These are phyloP conservation scores for Centrapalus pauciflorus DNA, from an alignment of 129 eudicot genomes.

Conservation along the genomic window DNA sequence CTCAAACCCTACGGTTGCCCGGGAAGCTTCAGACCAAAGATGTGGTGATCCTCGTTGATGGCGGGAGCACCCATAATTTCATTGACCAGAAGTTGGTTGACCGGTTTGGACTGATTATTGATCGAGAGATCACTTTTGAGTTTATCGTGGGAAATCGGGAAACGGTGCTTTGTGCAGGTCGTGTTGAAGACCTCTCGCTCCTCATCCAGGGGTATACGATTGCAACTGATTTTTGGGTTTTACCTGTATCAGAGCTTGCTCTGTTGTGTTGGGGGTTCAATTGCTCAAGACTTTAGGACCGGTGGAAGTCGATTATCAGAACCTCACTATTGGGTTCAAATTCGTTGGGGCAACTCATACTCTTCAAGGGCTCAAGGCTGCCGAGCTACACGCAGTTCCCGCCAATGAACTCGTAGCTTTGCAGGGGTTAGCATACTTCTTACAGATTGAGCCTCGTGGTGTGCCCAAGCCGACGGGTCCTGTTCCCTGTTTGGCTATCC, in stretches of 20 bases:
- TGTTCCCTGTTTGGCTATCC: not conserved
- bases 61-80: not conserved
- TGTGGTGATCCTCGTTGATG: not conserved
- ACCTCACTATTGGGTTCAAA: not conserved
- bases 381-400: not conserved
- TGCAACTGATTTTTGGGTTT: not conserved
- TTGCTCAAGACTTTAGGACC: no score
- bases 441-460: not conserved
- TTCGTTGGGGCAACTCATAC: not conserved
- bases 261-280: constrained; percentile 6
- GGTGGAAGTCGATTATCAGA: not conserved
- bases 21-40: not conserved
- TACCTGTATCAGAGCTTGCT: not conserved
- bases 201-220: not conserved
- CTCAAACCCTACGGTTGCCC: constrained; percentile 2
- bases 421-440: not conserved
- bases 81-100: constrained; percentile 7
- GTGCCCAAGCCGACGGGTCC: not conserved
- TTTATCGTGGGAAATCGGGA: not conserved
- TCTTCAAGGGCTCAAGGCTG: not conserved
- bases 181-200: not conserved
- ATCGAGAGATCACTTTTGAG: not conserved
- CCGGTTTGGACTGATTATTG: not conserved
- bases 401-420: not conserved
- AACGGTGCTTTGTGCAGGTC: not conserved